A percentile compares a stretch with the other conserved stretches of the same genome.
phyloP scores from a whole-genome alignment of 257 asterid genomes.

The Anisodus tanguticus region DNA sequence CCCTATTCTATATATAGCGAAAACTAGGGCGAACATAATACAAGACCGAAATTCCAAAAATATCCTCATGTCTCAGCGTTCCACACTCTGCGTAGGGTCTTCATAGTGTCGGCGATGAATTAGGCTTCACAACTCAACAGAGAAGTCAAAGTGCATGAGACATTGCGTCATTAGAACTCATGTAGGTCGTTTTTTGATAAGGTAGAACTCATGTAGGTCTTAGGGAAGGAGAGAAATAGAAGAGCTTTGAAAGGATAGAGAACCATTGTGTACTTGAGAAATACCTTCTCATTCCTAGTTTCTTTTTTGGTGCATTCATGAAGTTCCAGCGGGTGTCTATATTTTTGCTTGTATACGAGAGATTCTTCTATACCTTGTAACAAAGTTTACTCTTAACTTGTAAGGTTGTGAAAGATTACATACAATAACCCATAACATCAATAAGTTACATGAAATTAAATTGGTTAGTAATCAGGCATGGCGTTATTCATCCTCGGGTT shows the following conservation, averaged over 20 bases:
- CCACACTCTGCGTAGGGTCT: too few species aligned
- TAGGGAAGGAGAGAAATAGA: slow-evolving; percentile 2
- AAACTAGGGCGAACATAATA: too few species aligned
- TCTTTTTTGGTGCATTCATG: not conserved
- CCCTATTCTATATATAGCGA: too few species aligned
- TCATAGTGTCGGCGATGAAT: too few species aligned
- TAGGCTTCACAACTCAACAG: too few species aligned
- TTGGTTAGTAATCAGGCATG: not conserved
- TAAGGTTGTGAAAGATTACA: not conserved
- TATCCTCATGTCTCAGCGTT: too few species aligned
- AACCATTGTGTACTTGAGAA: not conserved
- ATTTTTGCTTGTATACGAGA: not conserved
- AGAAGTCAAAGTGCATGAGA: too few species aligned
- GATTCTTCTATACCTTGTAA: not conserved
- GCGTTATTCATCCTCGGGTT: not conserved
- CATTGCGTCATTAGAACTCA: not conserved
- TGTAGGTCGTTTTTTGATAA: too few species aligned
- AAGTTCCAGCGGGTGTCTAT: not conserved
- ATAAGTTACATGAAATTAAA: not conserved
- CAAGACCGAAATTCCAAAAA: too few species aligned
- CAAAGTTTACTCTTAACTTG: not conserved
- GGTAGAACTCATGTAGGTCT: not conserved
- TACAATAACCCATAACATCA: not conserved
- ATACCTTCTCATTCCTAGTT: not conserved
- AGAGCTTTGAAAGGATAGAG: not conserved